Conservation (phyloP, 2,329 filamentous ascomycete species). For the Claviceps sp. region DNA sequence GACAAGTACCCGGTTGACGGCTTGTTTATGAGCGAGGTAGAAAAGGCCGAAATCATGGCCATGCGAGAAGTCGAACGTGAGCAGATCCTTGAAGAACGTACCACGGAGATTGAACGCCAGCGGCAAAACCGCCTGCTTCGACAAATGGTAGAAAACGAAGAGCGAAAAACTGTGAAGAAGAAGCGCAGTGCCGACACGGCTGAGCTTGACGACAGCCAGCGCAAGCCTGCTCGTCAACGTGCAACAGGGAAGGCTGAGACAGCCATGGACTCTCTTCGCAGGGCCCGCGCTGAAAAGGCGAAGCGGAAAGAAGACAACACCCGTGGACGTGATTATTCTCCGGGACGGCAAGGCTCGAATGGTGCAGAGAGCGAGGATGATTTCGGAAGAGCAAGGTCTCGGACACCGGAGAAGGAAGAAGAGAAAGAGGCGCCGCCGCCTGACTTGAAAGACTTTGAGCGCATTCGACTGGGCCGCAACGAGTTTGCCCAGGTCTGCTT, state of each 20-base stretch:
- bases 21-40: conserved; percentile 59
- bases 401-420: conserved; percentile 47
- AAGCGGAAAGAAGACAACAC: conserved; percentile 38
- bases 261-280: conserved; percentile 58
- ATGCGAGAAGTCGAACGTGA: conserved; percentile 89
- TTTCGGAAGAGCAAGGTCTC: conserved; percentile 48
- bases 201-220: conserved; percentile 62
- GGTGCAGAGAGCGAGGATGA: conserved; percentile 69
- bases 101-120: conserved; percentile 67
- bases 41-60: conserved; percentile 67
- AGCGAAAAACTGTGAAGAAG: conserved; percentile 39
- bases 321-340: conserved; percentile 42
- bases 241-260: conserved; percentile 35
- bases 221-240: conserved; percentile 61
- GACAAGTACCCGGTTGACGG: conserved; percentile 78
- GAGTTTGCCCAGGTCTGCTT: conserved; percentile 89
- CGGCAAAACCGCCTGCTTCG: conserved; percentile 73
- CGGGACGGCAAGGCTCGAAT: conserved; percentile 18
- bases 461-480: conserved; percentile 68
- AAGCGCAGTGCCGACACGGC: conserved; percentile 69
- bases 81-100: conserved; percentile 76
- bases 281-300: conserved; percentile 48
- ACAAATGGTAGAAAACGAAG: conserved; percentile 58
- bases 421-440: conserved; percentile 58
- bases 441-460: conserved; percentile 69